phyloP scores from a whole-genome alignment of 495 filamentous ascomycete species.

The Platismatia glauca region DNA sequence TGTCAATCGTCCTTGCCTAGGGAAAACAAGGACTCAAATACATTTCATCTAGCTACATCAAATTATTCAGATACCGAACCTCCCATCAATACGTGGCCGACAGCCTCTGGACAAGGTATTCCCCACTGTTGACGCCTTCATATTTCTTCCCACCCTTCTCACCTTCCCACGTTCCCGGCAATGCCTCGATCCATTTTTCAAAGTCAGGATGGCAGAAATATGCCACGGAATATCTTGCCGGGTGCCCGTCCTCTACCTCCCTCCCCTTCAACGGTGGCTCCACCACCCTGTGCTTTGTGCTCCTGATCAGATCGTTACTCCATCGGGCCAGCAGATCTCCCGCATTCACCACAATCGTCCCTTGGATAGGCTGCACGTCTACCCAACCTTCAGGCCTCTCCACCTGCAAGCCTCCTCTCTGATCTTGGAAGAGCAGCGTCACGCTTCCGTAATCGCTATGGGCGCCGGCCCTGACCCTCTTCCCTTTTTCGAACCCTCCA shows the following conservation, averaged over 20 bases:
- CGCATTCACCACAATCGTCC: conserved; percentile 83
- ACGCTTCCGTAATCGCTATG: conserved; percentile 87
- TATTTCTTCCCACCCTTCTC: conserved; percentile 67
- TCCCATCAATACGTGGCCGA: conserved; percentile 55
- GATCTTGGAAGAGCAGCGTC: conserved; percentile 85
- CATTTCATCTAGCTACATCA: neutral
- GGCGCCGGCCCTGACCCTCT: conserved; percentile 73
- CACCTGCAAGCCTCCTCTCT: conserved; percentile 75
- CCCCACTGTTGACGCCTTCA: conserved; percentile 62
- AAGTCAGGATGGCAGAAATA: conserved; percentile 94
- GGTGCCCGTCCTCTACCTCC: conserved; percentile 30
- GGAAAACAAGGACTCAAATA: too few species aligned
- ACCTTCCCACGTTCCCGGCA: conserved; percentile 73
- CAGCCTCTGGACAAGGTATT: conserved; percentile 76
- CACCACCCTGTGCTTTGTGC: conserved; percentile 82
- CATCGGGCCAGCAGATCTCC: conserved; percentile 82
- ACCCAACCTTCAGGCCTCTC: conserved; percentile 61
- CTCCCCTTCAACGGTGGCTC: conserved; percentile 53
- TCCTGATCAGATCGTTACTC: conserved; percentile 84
- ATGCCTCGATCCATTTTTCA: conserved; percentile 66
- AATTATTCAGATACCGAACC: neutral
- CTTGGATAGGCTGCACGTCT: conserved; percentile 71
- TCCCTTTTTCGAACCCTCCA: conserved; percentile 60
- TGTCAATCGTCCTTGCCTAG: neutral
- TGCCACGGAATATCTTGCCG: conserved; percentile 44